Percentiles rank a stretch among this genome's conserved stretches.
Evolutionary conservation across 148 eudicot genomes (phyloP).

Genomic region (Suaeda aralocaspica): DNA sequence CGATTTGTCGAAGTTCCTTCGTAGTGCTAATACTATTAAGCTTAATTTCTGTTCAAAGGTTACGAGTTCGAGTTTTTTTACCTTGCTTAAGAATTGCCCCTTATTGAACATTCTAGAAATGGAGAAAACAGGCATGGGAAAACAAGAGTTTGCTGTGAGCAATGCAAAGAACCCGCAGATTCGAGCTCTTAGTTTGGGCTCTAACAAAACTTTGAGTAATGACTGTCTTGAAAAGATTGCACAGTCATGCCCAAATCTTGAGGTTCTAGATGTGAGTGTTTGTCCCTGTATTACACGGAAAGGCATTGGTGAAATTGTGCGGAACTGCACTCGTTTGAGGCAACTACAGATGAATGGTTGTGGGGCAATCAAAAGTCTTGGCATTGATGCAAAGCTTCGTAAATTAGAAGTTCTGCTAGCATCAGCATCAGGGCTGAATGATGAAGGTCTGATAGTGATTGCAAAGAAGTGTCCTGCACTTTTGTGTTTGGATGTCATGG

Average conservation of each 20-base stretch:
- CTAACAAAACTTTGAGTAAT: slow-evolving; percentile 35
- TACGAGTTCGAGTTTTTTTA: slow-evolving; percentile 37
- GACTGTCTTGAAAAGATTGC: slow-evolving; percentile 47
- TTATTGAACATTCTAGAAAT: slow-evolving; percentile 39
- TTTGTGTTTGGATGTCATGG: slow-evolving; percentile 38
- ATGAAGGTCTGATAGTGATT: slow-evolving; percentile 45
- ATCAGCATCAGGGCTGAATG: slow-evolving; percentile 43
- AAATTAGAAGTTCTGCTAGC: slow-evolving; percentile 44
- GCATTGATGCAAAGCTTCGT: slow-evolving; percentile 36
- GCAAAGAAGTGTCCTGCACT: slow-evolving; percentile 48
- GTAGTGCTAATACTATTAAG: slow-evolving; percentile 32
- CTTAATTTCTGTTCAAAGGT: slow-evolving; percentile 38
- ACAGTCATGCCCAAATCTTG: slow-evolving; percentile 47
- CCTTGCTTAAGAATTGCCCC: slow-evolving; percentile 44
- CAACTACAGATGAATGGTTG: slow-evolving; percentile 47
- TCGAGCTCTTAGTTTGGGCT: slow-evolving; percentile 34
- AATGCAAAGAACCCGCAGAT: slow-evolving; percentile 29
- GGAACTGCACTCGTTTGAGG: slow-evolving; percentile 34
- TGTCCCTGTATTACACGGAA: slow-evolving; percentile 38
- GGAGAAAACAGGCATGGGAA: slow-evolving; percentile 40
- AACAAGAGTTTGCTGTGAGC: slow-evolving; percentile 22
- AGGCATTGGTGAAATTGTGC: slow-evolving; percentile 46
- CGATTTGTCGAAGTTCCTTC: slow-evolving; percentile 37
- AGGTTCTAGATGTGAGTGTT: slow-evolving; percentile 44
- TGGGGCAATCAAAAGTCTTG: slow-evolving; percentile 39